Base-by-base conservation (phyloP, 805 yeast species). In the Lipomyces spencermartinsiae region DNA sequence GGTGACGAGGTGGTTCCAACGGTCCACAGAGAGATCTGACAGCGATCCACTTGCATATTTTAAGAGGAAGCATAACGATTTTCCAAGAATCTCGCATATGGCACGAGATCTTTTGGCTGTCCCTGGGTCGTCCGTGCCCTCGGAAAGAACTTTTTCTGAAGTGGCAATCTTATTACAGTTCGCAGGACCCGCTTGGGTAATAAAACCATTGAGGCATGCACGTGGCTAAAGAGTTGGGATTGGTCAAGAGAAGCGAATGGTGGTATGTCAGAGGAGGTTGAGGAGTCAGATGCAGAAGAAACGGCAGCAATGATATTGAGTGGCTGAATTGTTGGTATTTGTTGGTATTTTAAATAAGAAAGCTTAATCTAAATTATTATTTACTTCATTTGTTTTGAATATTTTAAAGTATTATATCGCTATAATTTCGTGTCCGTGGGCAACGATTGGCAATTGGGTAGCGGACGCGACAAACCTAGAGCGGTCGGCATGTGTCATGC, bases 251-350 rank as follows among this genome's bases (percentile, higher is more conserved):
- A 53, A 53, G 33, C 56, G 12, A 53, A 53, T 53, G 56, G 12
- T 53, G 33, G 33, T 22, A 53, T 53, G 33, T 53, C 33, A 22
- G 56, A 22, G n/a, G 56, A 53, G 56, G 33, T 53, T 25, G 56
- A 43, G 56, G 56, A 53, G 56, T 53, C 56, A 53, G 56, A 53
- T 53, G 33, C 56, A 53, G 56, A 53, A 53, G 56, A 53, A 53
- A 5, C 33, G 56, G 56, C 56, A 53, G 33, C 56, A 53, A 53
- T 53, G 56, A 53, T 53, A 39, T 39, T 39, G 4, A 39, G 49
- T 3, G 1, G 49, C 49, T 39, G 49, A 39, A 39, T 39, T 39
- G 49, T 39, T 39, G 49, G 1, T 39, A 39, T 39, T 3, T 25
- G 8, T 43, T 43, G 19, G n/a, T 39, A 43, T 22, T 53, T 0